A percentile compares a stretch with the other conserved stretches of the same genome.
Evolutionary conservation across 1,284 basidiomycete genomes (phyloP).

Genomic region (Xanthoconium separans): DNA sequence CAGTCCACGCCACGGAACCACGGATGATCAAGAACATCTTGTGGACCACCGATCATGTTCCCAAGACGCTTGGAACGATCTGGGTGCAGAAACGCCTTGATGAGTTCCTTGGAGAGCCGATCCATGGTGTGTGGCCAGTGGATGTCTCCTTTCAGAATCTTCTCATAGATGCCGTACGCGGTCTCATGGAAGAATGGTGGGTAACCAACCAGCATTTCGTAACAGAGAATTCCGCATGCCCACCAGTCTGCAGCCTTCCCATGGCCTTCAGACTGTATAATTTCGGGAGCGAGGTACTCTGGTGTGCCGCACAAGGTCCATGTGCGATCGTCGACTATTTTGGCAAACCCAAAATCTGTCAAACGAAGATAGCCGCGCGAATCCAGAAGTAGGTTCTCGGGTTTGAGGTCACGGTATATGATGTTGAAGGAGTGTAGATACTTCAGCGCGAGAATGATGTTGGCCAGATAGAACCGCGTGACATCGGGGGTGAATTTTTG

Average conservation of each 20-base stretch:
- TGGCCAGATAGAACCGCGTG: conserved; percentile 97
- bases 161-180: conserved; percentile 94
- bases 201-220: conserved; percentile 96
- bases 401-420: conserved; percentile 98
- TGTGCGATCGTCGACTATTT: conserved; percentile 97
- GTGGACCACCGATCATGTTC: conserved; percentile 91
- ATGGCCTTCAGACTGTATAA: conserved; percentile 96
- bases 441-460: conserved; percentile 93
- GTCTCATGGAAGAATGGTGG: conserved; percentile 94
- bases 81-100: conserved; percentile 88
- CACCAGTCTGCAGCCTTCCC: conserved; percentile 99
- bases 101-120: conserved; percentile 68
- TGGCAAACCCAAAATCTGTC: conserved; percentile 98
- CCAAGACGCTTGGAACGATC: conserved; percentile 92
- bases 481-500: conserved; percentile 97
- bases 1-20: conserved; percentile 96
- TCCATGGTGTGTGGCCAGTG: conserved; percentile 93
- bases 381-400: conserved; percentile 94
- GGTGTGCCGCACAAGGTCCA: conserved; percentile 99
- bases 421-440: conserved; percentile 98
- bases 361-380: conserved; percentile 96
- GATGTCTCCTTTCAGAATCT: conserved; percentile 88
- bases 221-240: conserved; percentile 95
- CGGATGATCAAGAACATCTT: conserved; percentile 90
- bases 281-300: conserved; percentile 94